Evolutionary conservation across 306 rosid genomes (phyloP), one percentile per base, ranked within the genome.

Genomic region (Prunus padus): DNA sequence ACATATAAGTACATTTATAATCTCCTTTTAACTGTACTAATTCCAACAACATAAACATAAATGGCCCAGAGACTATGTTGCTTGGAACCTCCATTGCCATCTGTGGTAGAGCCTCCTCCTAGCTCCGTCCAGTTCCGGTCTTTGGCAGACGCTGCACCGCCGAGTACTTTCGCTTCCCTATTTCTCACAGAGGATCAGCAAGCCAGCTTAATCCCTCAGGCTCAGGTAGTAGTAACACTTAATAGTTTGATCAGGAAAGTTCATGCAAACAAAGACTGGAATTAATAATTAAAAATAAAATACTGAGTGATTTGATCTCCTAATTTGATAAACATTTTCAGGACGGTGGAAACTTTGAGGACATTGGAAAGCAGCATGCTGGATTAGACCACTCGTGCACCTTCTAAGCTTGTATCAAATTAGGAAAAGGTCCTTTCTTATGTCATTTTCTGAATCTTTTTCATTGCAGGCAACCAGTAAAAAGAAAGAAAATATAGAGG

Each of bases 51-150:
- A 42, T 57, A 16, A 4, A 56, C 45, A 16, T 42, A 8, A 9
- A 57, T 62, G 14, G 13, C 22, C 14, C 46, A 74, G 77, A 37
- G 69, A 13, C 10, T 26, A 16, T 59, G 51, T 20, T 63, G 50
- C 71, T 64, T 63, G 45, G 78, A 63, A 46, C 59, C 57, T 62
- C 78, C 69, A 30, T 45, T 57, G 9, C 37, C 31, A 2, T 28
- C 4, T 46, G 25, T 20, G 11, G 23, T 18, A 31, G 75, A 77
- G 55, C 37, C 75, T 37, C 33, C 33, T 31, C 9, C 42, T 59
- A 20, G 69, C 67, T 46, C 47, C 20, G 2, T 51, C 37, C 55
- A 52, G 45, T 77, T 57, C 80, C 1, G 33, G 49, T 60, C 55
- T 23, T 61, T 59, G 19, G 52, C 61, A 13, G 52, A 68, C 51